A percentile compares a stretch with the other conserved stretches of the same genome.
These are phyloP conservation scores for Jaenimonas drosophilae DNA, from an alignment of 208 protist species.

Conservation along the genomic window DNA sequence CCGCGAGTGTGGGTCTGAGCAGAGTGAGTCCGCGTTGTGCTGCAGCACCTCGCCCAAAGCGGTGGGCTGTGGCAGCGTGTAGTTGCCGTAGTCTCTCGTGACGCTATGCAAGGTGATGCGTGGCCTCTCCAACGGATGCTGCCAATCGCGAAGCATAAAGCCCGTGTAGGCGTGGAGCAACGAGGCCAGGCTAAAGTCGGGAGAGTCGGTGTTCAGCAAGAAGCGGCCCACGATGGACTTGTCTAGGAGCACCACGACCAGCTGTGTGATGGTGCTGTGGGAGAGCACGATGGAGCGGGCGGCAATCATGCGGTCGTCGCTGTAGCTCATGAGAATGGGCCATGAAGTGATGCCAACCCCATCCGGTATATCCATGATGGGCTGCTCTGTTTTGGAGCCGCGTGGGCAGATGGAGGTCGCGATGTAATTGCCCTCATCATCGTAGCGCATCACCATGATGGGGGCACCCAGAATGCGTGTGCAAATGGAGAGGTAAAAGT, in stretches of 20 bases:
- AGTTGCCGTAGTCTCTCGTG: constrained; percentile 10
- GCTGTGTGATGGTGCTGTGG: constrained; percentile 1
- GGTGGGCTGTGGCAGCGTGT: constrained; percentile 14
- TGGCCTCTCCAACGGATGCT: constrained; percentile 4
- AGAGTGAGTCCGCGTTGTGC: constrained; percentile 13
- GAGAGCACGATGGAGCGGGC: constrained; percentile 13
- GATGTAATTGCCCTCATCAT: not conserved
- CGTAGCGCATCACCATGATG: not conserved
- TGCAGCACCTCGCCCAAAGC: constrained; percentile 7
- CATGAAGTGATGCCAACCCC: not conserved
- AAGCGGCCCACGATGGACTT: constrained; percentile 30
- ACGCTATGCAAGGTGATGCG: constrained; percentile 35
- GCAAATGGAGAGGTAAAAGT: not conserved
- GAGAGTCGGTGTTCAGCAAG: constrained; percentile 20
- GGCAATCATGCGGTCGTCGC: too few relatives aligned
- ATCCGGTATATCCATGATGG: not conserved
- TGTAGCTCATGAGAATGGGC: too few relatives aligned
- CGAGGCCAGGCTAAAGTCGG: constrained; percentile 29
- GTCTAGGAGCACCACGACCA: constrained; percentile 11
- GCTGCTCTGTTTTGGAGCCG: not conserved
- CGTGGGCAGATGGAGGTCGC: not conserved
- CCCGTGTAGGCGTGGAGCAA: constrained; percentile 23
- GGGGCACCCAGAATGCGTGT: not conserved
- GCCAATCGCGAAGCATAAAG: constrained; percentile 20
- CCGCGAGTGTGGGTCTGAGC: constrained; percentile 5